phyloP scores from a whole-genome alignment of 2,329 filamentous ascomycete species.

The Talaromyces sp. region DNA sequence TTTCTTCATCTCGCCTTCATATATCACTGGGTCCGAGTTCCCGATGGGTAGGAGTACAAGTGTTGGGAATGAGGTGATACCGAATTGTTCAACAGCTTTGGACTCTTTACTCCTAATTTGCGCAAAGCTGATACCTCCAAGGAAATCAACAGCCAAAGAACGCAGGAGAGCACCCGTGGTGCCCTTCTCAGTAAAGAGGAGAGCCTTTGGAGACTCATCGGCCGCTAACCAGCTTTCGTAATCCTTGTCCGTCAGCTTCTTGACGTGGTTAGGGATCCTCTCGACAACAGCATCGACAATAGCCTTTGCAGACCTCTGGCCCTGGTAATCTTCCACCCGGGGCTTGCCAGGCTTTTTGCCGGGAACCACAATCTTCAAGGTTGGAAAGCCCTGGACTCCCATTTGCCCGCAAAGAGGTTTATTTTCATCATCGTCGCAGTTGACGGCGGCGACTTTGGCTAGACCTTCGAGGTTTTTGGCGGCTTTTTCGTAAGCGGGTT shows the following conservation, averaged over 20 bases:
- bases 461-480: constrained; percentile 85
- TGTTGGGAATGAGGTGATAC: constrained; percentile 72
- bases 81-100: constrained; percentile 67
- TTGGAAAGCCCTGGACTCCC: constrained; percentile 92
- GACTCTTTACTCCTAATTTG: constrained; percentile 82
- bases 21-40: constrained; percentile 61
- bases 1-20: constrained; percentile 83
- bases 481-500: constrained; percentile 92
- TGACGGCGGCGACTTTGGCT: constrained; percentile 88
- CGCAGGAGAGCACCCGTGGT: constrained; percentile 77
- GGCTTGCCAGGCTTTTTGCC: constrained; percentile 77
- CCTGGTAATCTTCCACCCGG: constrained; percentile 85
- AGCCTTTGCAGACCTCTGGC: constrained; percentile 72
- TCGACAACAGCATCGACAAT: constrained; percentile 83
- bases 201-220: constrained; percentile 70
- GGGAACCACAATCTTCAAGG: constrained; percentile 86
- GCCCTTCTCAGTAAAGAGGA: constrained; percentile 92
- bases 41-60: constrained; percentile 74
- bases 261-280: constrained; percentile 89
- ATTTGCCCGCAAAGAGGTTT: constrained; percentile 80
- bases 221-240: constrained; percentile 68
- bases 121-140: constrained; percentile 71
- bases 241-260: constrained; percentile 73
- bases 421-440: constrained; percentile 92
- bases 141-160: constrained; percentile 84